Conservation (phyloP, 176 grass and related monocot genomes). For the Bothriochloa decipiens region DNA sequence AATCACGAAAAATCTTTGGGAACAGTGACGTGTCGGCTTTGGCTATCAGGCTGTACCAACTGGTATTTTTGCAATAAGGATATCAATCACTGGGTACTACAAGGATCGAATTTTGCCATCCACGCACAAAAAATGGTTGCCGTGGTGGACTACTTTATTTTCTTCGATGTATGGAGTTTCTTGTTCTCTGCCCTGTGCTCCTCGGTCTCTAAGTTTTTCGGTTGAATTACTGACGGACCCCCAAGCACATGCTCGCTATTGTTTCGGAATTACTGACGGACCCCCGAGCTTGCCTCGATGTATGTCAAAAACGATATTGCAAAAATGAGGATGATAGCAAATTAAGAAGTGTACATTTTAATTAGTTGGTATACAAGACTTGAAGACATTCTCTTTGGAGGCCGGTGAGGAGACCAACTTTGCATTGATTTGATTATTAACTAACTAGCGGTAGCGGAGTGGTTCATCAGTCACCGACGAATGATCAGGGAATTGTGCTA, state of each 20-base stretch:
- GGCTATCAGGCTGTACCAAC: background rate
- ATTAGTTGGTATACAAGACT: conserved; percentile 5
- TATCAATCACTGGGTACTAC: background rate
- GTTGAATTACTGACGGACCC: background rate
- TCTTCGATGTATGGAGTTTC: background rate
- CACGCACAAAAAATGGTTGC: background rate
- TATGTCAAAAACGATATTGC: background rate
- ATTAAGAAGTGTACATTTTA: background rate
- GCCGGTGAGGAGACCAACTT: conserved; percentile 26
- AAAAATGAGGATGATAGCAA: background rate
- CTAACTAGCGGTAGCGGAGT: background rate
- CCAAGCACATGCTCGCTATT: background rate
- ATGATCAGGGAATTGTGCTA: conserved; percentile 23
- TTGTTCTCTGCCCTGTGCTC: background rate
- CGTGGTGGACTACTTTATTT: background rate
- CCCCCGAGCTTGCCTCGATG: background rate
- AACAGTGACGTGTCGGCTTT: background rate
- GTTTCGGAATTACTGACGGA: background rate
- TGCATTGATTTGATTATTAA: conserved; percentile 16
- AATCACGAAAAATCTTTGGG: background rate
- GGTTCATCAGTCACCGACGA: conserved; percentile 25
- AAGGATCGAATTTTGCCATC: background rate
- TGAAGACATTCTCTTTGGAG: background rate
- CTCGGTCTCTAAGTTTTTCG: background rate
- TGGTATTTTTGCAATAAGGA: background rate